Base-by-base conservation (phyloP, 1,284 basidiomycete species). In the Leccinum pachyderme region DNA sequence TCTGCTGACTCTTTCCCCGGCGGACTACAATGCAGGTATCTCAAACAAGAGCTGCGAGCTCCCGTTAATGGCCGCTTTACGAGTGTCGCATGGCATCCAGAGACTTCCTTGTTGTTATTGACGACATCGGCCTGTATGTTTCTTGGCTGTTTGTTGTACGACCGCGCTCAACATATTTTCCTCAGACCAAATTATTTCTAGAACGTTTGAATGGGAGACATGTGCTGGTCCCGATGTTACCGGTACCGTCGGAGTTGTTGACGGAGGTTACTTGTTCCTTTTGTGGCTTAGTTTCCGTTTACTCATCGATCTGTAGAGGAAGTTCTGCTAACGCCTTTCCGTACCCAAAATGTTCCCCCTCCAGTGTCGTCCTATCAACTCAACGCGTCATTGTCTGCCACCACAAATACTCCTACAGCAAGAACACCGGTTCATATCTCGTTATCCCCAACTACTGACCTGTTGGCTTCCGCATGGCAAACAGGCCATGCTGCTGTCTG, bases 281-380 rank as follows among this genome's bases (percentile, higher is more conserved):
- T 31, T n/a, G 6, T 25, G 25, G 89, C 66, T 61, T 85, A 74
- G 27, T 27, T 50, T 48, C 12, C 24, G 33, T 52, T 25, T 22
- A 56, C 51, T 58, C 32, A 53, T 55, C 25, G 31, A 27, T 2
- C 18, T 12, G 9, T 55, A 95, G 89, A 82, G 2, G 77, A 77
- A n/a, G 75, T 93, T 47, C 81, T 95, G 4, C 75, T 98, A 44
- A 99, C 96, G 0, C 91, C 96, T 4, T 98, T 99, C 79, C 82
- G 95, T 33, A 84, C 85, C 4, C 93, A 97, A 74, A 98, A 96
- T 67, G 83, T 96, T 1, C 96, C 96, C 4, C 96, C 96, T 18
- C 97, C 96, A 0, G 97, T 98, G 95, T 89, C 87, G 0, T 87
- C 93, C 1, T 79, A 81, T 65, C 79, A 82, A 53, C 80, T 97